Evolutionary conservation across 805 yeast species (phyloP), one percentile per base, ranked within the genome.

Genomic region (Scheffersomyces stipitis): DNA sequence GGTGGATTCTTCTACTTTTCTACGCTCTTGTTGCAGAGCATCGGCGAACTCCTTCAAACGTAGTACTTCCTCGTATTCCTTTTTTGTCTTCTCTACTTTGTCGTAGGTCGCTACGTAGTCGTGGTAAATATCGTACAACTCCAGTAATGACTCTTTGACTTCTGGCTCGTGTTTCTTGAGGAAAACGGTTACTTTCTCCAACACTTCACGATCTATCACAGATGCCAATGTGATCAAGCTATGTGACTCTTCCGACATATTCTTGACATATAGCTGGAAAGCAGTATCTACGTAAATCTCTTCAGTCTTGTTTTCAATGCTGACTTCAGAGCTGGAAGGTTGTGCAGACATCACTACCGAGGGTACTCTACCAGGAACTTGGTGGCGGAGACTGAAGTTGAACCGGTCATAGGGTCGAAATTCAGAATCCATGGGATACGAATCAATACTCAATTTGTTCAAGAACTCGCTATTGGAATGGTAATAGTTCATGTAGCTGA

Each of bases 131-230:
- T 52, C 51, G 9, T 46, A 45, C 20, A 65, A 48, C 10, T 49
- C 49, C 2, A 50, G 49, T 31, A 66, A 33, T 1, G 49, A 42
- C 4, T 40, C 30, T 7, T 54, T 44, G 7, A 66, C 49, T 28
- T 47, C 56, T 0, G 73, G 69, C 38, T 69, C 73, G 32, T 66
- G 51, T 5, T 37, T 36, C 38, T 68, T 69, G 10, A 69, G 49
- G 41, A 63, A 67, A 5, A 43, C 46, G 12, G 69, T 61, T n/a
- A 69, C 43, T 3, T 51, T 47, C 23, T 58, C 63, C 38, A 69
- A 47, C 2, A 67, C 60, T 16, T 52, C 52, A 14, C 53, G 43
- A 37, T 69, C 74, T 16, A 69, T 62, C 3, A 49, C 49, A 1
- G 62, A 46, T 3, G 72, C 66, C 26, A 64, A 48, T 3, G 36